Evolutionary conservation across 169 alveolate genomes (phyloP), one percentile per base, ranked within the genome.

Genomic region (Fabrea salina): DNA sequence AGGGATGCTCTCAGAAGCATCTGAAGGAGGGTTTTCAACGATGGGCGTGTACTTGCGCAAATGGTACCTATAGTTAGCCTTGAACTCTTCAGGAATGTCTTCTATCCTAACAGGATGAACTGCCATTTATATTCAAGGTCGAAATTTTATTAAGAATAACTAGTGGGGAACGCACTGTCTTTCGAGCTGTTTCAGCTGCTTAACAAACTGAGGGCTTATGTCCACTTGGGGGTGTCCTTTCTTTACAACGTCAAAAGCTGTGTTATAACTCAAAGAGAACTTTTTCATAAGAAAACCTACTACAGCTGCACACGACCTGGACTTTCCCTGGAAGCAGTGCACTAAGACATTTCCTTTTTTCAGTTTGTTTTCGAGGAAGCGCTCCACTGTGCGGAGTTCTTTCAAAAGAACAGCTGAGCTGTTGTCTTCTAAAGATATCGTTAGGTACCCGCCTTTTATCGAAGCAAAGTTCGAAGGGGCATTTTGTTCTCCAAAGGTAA

Each of bases 291-390:
- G 76, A 82, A 91, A 93, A 22, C 92, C 82, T 27, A 88, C 59
- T 39, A 92, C 88, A 53, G 91, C 76, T 1, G 95, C 83, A n/a
- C 92, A 92, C 5, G 93, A 79, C 44, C 96, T 89, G 16, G 91
- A 81, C 37, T 84, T 86, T 5, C 96, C 96, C 72, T 85, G 87
- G 16, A 80, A 67, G 84, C 96, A 92, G 82, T 94, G 97, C 16
- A 94, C 91, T 44, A 91, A 75, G n/a, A 89, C 87, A 70, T 84
- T 89, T 13, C 92, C 92, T 37, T 75, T 70, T 16, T 41, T 25
- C 40, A 70, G 68, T 6, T 70, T 41, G 16, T 13, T n/a, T 3
- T 70, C 66, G 13, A 70, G 16, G 49, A 70, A 70, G 13, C 35
- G 41, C 47, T 19, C 16, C 16, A 41, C 39, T 19, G 35, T 64